Evolutionary conservation across 805 yeast species (phyloP), one percentile per base, ranked within the genome.

Genomic region (Ogataea saltuana): DNA sequence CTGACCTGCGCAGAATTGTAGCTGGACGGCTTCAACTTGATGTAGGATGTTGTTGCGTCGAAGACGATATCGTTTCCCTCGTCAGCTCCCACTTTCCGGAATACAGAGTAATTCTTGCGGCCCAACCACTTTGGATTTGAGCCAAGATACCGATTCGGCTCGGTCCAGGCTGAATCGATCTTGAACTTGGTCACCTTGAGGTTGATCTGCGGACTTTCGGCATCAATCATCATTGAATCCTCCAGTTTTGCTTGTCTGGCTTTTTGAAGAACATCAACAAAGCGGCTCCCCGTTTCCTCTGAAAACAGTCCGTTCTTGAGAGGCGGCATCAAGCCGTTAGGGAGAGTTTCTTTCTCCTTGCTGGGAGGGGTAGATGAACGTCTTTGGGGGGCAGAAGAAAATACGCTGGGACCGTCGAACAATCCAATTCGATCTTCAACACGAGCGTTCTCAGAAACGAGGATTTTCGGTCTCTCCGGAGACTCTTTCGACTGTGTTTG

Each of bases 21-120:
- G 19, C 20, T 35, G 3, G 54, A 48, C 6, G 38, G 41, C 23
- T 39, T 50, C 38, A 53, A 33, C 6, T 26, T 29, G 12, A 53
- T 35, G n/a, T 41, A 47, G 3, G 51, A 42, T 10, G 45, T 32
- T 6, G 53, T 53, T 4, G 57, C 57, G 35, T 53, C 54, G 27
- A 50, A 50, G n/a, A 49, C 39, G 9, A 53, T 49, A 34, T 48
- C 52, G 15, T 33, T 21, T 11, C 33, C 32, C 5, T 30, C 43
- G 13, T 28, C 27, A 16, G 40, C 39, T 6, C 26, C 20, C 12
- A 40, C 41, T 33, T 45, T 49, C n/a, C 44, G 44, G 36, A 53
- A 53, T 4, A 30, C 40, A 11, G 55, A 49, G 35, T 45, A 51
- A 20, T 53, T 44, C 11, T 40, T 44, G 19, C 51, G 39, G 11